Evolutionary conservation across 2,329 filamentous ascomycete genomes (phyloP).

Genomic region (Penicillium decumbens): DNA sequence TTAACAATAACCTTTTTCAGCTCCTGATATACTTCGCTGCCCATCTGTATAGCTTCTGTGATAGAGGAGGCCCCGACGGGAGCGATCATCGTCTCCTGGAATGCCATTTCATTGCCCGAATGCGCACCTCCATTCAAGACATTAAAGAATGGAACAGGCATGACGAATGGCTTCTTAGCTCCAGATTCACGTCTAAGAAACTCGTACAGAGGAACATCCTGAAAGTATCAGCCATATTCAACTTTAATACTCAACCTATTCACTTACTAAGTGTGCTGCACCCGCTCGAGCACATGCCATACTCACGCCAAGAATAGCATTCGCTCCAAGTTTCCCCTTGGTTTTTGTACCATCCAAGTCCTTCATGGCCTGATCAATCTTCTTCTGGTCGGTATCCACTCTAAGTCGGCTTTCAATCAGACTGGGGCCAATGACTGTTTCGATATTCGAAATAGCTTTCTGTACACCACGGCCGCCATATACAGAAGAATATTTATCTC

Average conservation of each 20-base stretch:
- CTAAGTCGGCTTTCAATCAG: not conserved
- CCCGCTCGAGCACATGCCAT: not conserved
- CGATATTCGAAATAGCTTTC: not conserved
- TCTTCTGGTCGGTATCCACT: not conserved
- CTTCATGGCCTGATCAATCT: not conserved
- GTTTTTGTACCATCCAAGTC: not conserved
- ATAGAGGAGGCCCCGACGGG: slow-evolving; percentile 10
- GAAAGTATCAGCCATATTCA: not conserved
- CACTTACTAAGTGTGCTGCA: not conserved
- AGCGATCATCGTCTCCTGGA: slow-evolving; percentile 40
- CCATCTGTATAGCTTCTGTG: slow-evolving; percentile 25
- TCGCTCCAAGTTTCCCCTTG: not conserved
- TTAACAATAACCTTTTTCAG: slow-evolving; percentile 28
- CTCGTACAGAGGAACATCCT: not conserved
- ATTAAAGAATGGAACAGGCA: not conserved
- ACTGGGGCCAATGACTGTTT: not conserved
- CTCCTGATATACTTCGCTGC: slow-evolving; percentile 32
- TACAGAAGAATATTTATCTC: not conserved
- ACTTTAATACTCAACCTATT: not conserved
- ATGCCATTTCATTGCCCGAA: slow-evolving; percentile 34
- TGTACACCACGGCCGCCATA: not conserved
- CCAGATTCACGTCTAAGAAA: not conserved
- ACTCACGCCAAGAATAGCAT: not conserved
- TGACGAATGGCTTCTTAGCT: not conserved
- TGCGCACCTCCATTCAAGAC: not conserved